Conservation (phyloP, 1,284 basidiomycete species). For the Cryptococcus floricola region DNA sequence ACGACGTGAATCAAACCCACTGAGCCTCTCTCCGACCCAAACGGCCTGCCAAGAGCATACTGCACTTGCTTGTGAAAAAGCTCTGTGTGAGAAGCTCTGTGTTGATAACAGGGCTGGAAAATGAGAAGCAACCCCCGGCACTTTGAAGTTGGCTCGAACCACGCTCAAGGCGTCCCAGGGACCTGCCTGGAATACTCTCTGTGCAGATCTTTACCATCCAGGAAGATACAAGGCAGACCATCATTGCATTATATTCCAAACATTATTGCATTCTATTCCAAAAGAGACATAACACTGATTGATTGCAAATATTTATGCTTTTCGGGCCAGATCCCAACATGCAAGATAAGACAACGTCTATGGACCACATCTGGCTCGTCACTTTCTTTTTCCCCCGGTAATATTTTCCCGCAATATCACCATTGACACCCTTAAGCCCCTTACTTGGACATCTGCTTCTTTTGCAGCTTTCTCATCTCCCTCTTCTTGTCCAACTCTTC, state of each 20-base stretch:
- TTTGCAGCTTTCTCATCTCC: slow-evolving; percentile 40
- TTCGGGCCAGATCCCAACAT: not conserved
- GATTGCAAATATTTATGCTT: not conserved
- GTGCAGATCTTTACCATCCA: too few relatives aligned
- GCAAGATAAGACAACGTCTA: not conserved
- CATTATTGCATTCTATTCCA: not conserved
- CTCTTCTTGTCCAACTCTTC: slow-evolving; percentile 44
- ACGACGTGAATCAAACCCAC: too few relatives aligned
- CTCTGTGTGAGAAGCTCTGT: too few relatives aligned
- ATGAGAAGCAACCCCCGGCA: too few relatives aligned
- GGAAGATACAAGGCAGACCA: too few relatives aligned
- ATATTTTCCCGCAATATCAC: not conserved
- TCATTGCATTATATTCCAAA: not conserved
- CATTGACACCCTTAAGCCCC: not conserved
- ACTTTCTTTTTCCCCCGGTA: not conserved
- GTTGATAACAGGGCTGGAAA: too few relatives aligned
- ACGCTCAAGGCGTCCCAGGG: too few relatives aligned
- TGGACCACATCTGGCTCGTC: not conserved
- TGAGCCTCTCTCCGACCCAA: too few relatives aligned
- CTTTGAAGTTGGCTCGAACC: too few relatives aligned
- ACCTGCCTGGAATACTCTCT: too few relatives aligned
- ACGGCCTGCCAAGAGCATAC: too few relatives aligned
- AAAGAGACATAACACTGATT: not conserved
- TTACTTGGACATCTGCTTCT: slow-evolving; percentile 22
- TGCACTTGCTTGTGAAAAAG: too few relatives aligned